Percentiles rank a stretch among this genome's conserved stretches.
phyloP scores from a whole-genome alignment of 1,139 yeast genomes.

The Candida gigantensis region DNA sequence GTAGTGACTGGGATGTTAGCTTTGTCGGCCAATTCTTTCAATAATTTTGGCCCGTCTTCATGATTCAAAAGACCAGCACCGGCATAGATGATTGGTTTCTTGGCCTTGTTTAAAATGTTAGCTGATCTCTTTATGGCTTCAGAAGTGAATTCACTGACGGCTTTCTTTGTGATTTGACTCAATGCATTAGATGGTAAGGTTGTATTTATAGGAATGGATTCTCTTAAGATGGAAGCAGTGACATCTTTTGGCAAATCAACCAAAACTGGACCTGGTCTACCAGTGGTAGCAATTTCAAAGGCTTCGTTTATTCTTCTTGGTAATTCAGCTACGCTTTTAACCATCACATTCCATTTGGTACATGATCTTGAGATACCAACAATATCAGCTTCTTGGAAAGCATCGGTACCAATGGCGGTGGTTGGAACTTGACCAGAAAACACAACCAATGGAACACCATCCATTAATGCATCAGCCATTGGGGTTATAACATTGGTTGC shows the following conservation, averaged over 20 bases:
- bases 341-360: constrained; percentile 99
- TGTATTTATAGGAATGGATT: constrained; percentile 82
- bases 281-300: constrained; percentile 91
- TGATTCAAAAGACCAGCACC: constrained; percentile 88
- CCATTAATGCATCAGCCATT: constrained; percentile 95
- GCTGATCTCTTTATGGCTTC: constrained; percentile 81
- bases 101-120: constrained; percentile 72
- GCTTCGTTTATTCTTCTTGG: constrained; percentile 97
- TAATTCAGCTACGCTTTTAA: constrained; percentile 86
- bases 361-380: constrained; percentile 96
- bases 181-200: constrained; percentile 84
- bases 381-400: constrained; percentile 98
- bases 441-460: constrained; percentile 97
- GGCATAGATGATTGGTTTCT: constrained; percentile 84
- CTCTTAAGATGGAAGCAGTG: constrained; percentile 84
- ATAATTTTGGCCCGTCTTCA: constrained; percentile 75
- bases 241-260: constrained; percentile 98
- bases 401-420: constrained; percentile 93
- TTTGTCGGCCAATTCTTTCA: constrained; percentile 85
- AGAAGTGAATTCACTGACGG: constrained; percentile 73
- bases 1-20: constrained; percentile 96
- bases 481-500: constrained; percentile 98
- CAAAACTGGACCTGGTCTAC: constrained; percentile 97
- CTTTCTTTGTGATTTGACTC: constrained; percentile 66
- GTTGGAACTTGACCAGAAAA: constrained; percentile 98